Evolutionary conservation across 2,329 filamentous ascomycete genomes (phyloP).

Genomic region (Sporothrix mexicana): DNA sequence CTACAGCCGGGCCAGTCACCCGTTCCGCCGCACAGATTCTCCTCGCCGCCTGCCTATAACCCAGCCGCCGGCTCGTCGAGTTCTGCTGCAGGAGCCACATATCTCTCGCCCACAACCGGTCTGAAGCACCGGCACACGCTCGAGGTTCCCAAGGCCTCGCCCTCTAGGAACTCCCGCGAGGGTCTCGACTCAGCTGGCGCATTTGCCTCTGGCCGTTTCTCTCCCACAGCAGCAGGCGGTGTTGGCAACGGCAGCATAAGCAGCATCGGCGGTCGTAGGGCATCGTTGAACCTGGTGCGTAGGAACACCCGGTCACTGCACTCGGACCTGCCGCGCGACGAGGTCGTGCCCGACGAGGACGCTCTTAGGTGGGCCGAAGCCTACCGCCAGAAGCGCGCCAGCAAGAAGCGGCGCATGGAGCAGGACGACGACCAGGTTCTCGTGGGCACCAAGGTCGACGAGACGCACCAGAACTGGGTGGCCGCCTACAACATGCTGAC

Average conservation of each 20-base stretch:
- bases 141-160: conserved; percentile 74
- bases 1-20: conserved; percentile 7
- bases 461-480: conserved; percentile 95
- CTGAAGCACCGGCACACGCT: conserved; percentile 85
- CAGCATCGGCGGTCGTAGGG: conserved; percentile 65
- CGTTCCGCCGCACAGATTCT: conserved; percentile 61
- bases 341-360: conserved; percentile 85
- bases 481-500: conserved; percentile 99
- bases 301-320: conserved; percentile 83
- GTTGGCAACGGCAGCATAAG: conserved; percentile 58
- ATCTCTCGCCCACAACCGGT: conserved; percentile 59
- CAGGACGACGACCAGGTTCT: conserved; percentile 91
- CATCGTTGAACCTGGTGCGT: conserved; percentile 82
- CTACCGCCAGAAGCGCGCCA: conserved; percentile 88
- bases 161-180: conserved; percentile 75
- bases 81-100: conserved; percentile 52
- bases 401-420: conserved; percentile 80
- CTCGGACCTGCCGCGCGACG: conserved; percentile 83
- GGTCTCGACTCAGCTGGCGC: conserved; percentile 62
- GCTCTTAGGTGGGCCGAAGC: conserved; percentile 91
- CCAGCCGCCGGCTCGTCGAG: conserved; percentile 44
- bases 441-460: conserved; percentile 96
- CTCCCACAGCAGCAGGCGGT: conserved; percentile 60
- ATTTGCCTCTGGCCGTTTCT: conserved; percentile 80
- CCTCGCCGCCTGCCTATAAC: conserved; percentile 66